These are phyloP conservation scores for Salix arbutifolia DNA, from an alignment of 345 rosid genomes.

Conservation along the genomic window DNA sequence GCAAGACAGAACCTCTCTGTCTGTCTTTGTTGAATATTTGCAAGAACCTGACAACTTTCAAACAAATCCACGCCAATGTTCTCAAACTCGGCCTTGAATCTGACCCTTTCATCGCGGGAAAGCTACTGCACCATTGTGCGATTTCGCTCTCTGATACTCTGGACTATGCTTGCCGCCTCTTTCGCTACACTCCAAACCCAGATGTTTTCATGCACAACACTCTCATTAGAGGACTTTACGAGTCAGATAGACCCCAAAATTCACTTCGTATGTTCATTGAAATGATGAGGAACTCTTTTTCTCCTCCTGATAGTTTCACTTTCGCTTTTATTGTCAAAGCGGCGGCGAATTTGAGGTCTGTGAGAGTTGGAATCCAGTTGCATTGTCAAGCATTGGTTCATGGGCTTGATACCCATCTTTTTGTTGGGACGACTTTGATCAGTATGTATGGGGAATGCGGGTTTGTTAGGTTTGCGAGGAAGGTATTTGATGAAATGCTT, in stretches of 20 bases:
- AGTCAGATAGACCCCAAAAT: conserved; percentile 38
- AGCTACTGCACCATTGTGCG: conserved; percentile 51
- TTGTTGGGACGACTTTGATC: conserved; percentile 78
- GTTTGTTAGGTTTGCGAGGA: conserved; percentile 47
- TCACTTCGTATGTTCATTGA: conserved; percentile 42
- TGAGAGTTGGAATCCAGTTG: conserved; percentile 48
- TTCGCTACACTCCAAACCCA: conserved; percentile 42
- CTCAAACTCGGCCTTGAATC: conserved; percentile 40
- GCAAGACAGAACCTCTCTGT: conserved; percentile 18
- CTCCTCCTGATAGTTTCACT: conserved; percentile 64
- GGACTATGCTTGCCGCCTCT: conserved; percentile 44
- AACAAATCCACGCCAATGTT: conserved; percentile 48
- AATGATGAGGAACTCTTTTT: conserved; percentile 33
- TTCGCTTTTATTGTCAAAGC: conserved; percentile 63
- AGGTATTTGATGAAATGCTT: conserved; percentile 56
- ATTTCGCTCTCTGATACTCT: conserved; percentile 37
- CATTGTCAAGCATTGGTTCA: conserved; percentile 45
- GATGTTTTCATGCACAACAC: conserved; percentile 75
- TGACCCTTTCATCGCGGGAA: conserved; percentile 52
- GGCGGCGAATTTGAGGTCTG: conserved; percentile 42
- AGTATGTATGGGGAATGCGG: conserved; percentile 86
- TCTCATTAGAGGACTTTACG: conserved; percentile 57
- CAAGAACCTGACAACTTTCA: conserved; percentile 44
- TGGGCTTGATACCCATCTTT: conserved; percentile 49
- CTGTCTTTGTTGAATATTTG: conserved; percentile 38